Conservation (phyloP, 1,139 yeast genomes). For the Pneumocystis wakefieldiae region DNA sequence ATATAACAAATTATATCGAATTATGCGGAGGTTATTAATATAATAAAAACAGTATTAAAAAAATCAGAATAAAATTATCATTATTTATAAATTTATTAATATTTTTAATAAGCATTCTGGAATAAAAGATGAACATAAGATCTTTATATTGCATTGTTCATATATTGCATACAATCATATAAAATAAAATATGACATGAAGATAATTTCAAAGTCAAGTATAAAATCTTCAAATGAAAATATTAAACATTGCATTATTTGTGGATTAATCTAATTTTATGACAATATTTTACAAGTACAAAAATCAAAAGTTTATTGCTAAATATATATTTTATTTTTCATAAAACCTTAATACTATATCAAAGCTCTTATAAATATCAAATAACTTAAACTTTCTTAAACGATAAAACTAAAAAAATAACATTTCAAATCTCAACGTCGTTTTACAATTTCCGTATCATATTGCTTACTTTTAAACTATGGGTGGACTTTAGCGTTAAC, state of each 20-base stretch:
- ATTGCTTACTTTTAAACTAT: not conserved
- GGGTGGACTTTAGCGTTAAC: not conserved
- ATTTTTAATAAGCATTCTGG: not conserved
- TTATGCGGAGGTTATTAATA: not conserved
- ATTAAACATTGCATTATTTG: not conserved
- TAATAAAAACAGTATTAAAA: not conserved
- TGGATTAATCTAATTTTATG: not conserved
- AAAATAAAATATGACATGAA: not conserved
- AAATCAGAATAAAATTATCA: not conserved
- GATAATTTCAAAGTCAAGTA: not conserved
- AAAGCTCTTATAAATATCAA: not conserved
- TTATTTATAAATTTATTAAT: not conserved
- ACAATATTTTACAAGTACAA: not conserved
- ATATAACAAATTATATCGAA: not conserved
- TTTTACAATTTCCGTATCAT: not conserved
- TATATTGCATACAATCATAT: not conserved
- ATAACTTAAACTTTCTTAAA: not conserved
- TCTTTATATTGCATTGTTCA: not conserved
- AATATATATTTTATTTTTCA: not conserved
- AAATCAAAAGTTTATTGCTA: not conserved
- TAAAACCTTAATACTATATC: not conserved
- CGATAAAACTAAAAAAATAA: not conserved
- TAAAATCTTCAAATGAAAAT: not conserved
- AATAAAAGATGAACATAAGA: not conserved
- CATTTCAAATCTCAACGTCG: not conserved